A percentile compares a stretch with the other conserved stretches of the same genome.
Evolutionary conservation across 2,329 filamentous ascomycete genomes (phyloP).

Genomic region (Delphinella strobiligena): DNA sequence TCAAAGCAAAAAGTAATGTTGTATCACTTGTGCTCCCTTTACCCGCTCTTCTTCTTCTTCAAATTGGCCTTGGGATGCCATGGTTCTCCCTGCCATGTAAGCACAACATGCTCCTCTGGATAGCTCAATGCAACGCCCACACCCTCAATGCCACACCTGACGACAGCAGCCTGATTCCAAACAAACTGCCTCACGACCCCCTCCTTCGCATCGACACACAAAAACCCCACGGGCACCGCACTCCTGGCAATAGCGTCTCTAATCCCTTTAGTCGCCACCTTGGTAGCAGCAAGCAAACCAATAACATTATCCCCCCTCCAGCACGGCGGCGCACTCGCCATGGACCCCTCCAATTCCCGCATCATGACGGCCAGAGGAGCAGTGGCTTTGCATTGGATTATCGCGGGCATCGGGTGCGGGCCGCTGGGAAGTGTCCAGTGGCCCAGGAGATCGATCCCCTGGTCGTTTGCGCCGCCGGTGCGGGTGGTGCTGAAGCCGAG

Average conservation of each 20-base stretch:
- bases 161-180: slow-evolving; percentile 56
- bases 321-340: slow-evolving; percentile 58
- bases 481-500: slow-evolving; percentile 55
- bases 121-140: slow-evolving; percentile 15
- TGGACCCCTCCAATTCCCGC: slow-evolving; percentile 70
- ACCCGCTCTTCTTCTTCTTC: no score
- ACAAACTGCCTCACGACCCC: slow-evolving; percentile 55
- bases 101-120: neutral
- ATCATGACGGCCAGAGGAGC: slow-evolving; percentile 45
- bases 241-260: slow-evolving; percentile 58
- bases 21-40: no score
- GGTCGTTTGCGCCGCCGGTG: slow-evolving; percentile 54
- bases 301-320: slow-evolving; percentile 57
- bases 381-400: slow-evolving; percentile 57
- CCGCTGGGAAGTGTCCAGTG: slow-evolving; percentile 48
- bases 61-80: no score
- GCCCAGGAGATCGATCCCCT: slow-evolving; percentile 63
- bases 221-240: slow-evolving; percentile 58
- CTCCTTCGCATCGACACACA: slow-evolving; percentile 43
- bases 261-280: slow-evolving; percentile 65
- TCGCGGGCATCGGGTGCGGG: slow-evolving; percentile 23
- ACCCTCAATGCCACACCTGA: slow-evolving; percentile 47
- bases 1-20: no score
- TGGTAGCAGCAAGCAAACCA: slow-evolving; percentile 57
- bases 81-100: neutral